Conservation (phyloP, 1,139 yeast genomes). For the Wickerhamomyces sp. region DNA sequence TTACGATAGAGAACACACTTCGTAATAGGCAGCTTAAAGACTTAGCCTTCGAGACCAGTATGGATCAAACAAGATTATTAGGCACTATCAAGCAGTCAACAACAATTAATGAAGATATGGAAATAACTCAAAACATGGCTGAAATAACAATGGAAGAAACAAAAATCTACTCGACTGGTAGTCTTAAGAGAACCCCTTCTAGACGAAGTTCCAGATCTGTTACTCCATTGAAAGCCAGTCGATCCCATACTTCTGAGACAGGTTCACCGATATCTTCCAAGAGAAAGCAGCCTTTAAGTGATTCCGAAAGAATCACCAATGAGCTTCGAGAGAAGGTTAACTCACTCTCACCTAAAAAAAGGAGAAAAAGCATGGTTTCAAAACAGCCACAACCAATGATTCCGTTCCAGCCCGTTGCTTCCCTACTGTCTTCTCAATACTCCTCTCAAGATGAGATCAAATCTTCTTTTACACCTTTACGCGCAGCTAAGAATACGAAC, state of each 20-base stretch:
- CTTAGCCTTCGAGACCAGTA: conserved; percentile 12
- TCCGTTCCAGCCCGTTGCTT: conserved; percentile 7
- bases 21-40: conserved; percentile 7
- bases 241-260: conserved; percentile 23
- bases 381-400: neutral
- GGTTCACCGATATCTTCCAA: conserved; percentile 25
- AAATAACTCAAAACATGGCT: conserved; percentile 4
- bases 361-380: conserved; percentile 15
- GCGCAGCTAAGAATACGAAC: conserved; percentile 10
- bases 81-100: conserved; percentile 1
- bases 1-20: conserved; percentile 11
- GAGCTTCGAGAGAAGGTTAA: conserved; percentile 20
- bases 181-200: conserved; percentile 4
- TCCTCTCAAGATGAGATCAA: conserved; percentile 11
- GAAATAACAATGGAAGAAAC: conserved; percentile 17
- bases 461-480: conserved; percentile 22
- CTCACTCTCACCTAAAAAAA: conserved; percentile 22
- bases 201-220: conserved; percentile 1
- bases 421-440: conserved; percentile 8
- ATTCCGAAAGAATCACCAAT: conserved; percentile 9
- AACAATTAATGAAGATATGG: neutral
- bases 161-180: conserved; percentile 1
- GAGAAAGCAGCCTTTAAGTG: conserved; percentile 12
- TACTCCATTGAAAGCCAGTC: conserved; percentile 20
- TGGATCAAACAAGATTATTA: conserved; percentile 22